Base-by-base conservation (phyloP, 73 alveolate species). In the Tetrahymena malaccensis region DNA sequence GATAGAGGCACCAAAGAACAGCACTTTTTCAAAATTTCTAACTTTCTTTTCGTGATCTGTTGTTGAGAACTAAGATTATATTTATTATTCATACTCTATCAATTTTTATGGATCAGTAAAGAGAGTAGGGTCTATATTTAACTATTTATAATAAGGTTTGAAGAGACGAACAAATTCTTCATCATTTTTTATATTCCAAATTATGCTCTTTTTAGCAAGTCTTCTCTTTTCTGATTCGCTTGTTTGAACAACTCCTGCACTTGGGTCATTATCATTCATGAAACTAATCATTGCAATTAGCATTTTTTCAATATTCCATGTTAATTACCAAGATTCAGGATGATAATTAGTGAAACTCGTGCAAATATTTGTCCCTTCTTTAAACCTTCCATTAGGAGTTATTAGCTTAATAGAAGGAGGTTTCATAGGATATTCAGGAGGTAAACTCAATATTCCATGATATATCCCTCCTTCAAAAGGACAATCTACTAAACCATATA, bases 271-370 rank as follows among this genome's bases (percentile, higher is more conserved):
- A 27, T 94, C 94, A 40, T 95, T 94, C 97, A 97, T 94, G 40
- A 97, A 97, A 33, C 96, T 85, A 10, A 97, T 95, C 56, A 97
- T 93, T 7, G 97, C 99, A 17, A 94, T 93, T 44, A 97, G 83
- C 93, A 97, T 97, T 16, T 97, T 94, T 93, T 96, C 95, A 33
- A 97, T 96, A 35, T 94, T 96, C 99, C 99, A 97, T 56, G 97
- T 38, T 10, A 98, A 97, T 83, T 97, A 96, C 99, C 99, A 97
- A 27, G 98, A 94, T 84, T 97, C 99, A 7, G 99, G 99, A 89
- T 97, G 99, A 83, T 85, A 98, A 93, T 97, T 98, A 33, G 98
- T 96, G 43, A 98, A 97, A 15, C 98, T 85, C 19, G 95, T 95
- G 93, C 99, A 98, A 9, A 98, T 98, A 31, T 97, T 96, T 85